Evolutionary conservation across 225 moss, liverwort and hornwort species (phyloP), one percentile per base, ranked within the genome.

Genomic region (Lunularia cruciata): DNA sequence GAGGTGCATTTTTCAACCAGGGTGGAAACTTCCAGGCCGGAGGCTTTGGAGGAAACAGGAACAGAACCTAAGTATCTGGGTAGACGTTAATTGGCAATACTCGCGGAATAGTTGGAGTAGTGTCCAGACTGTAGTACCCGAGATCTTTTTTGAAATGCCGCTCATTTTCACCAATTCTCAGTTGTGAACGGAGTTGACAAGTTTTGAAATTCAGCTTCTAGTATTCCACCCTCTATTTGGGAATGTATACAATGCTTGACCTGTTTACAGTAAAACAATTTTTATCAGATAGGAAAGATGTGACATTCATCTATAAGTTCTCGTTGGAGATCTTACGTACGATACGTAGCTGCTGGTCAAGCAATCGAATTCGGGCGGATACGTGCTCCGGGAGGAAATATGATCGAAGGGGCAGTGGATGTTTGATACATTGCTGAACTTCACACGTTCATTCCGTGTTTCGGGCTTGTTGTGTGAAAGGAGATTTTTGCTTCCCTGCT

Each of bases 1-100:
- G 76, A 5, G 92, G 92, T 2, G 85, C 81, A 6, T 88, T 86
- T 73, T 88, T 85, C 86, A 89, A 91, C 12, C 92, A 88, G 72
- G 69, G 65, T 3, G 89, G 89, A 35, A 87, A 89, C 1, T 89
- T 84, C 74, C 86, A 87, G 63, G 88, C 83, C 33, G 87, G 86
- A 3, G 79, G 75, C 8, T 78, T 74, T 53, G 74, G 83, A 61
- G 80, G 83, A 20, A 91, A 91, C 70, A 86, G 85, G 81, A 84
- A 66, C 66, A 66, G 66, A 66, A 48, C 66, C 33, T 66, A 30
- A n/a, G 40, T 38, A 28, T 14, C 3, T 39, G 6, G 13, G 5
- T 23, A 13, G 27, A 42, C 6, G 25, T 15, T 20, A 26, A 22
- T 18, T 10, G 63, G 14, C 16, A 13, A 9, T 13, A 4, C 27